A percentile compares a stretch with the other conserved stretches of the same genome.
Evolutionary conservation across 306 rosid genomes (phyloP).

Genomic region (Sophora flavescens): DNA sequence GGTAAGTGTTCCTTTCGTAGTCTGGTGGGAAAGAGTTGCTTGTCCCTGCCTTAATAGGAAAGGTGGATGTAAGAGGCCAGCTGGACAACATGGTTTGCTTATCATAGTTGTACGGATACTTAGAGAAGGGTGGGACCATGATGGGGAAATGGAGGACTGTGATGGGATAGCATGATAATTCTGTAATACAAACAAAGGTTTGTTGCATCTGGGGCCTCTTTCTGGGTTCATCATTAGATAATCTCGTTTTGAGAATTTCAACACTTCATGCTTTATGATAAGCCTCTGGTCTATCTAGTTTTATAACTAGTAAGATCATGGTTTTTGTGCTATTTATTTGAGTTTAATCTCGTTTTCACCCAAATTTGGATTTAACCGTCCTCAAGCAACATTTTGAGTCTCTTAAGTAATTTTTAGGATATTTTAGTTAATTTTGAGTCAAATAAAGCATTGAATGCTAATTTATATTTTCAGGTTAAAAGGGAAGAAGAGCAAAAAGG

Average conservation of each 20-base stretch:
- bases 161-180: slow-evolving; percentile 45
- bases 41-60: slow-evolving; percentile 55
- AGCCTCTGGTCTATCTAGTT: too few relatives aligned
- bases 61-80: slow-evolving; percentile 40
- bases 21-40: slow-evolving; percentile 22
- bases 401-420: too few relatives aligned
- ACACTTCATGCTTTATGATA: not conserved
- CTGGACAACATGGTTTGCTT: slow-evolving; percentile 45
- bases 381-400: too few relatives aligned
- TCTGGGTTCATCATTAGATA: slow-evolving; percentile 44
- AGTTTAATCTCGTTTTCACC: too few relatives aligned
- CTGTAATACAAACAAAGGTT: slow-evolving; percentile 23
- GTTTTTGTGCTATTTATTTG: too few relatives aligned
- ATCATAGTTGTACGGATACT: slow-evolving; percentile 39
- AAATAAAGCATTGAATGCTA: too few relatives aligned
- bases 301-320: too few relatives aligned
- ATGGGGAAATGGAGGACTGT: slow-evolving; percentile 39
- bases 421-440: too few relatives aligned
- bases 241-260: slow-evolving; percentile 37
- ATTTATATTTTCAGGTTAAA: too few relatives aligned
- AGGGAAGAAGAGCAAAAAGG: too few relatives aligned
- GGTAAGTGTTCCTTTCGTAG: slow-evolving; percentile 14
- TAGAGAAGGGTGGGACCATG: slow-evolving; percentile 36
- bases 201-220: slow-evolving; percentile 10
- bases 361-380: too few relatives aligned